Conservation (phyloP, 352 stramenopile species). For the Phytopythium helicoides region DNA sequence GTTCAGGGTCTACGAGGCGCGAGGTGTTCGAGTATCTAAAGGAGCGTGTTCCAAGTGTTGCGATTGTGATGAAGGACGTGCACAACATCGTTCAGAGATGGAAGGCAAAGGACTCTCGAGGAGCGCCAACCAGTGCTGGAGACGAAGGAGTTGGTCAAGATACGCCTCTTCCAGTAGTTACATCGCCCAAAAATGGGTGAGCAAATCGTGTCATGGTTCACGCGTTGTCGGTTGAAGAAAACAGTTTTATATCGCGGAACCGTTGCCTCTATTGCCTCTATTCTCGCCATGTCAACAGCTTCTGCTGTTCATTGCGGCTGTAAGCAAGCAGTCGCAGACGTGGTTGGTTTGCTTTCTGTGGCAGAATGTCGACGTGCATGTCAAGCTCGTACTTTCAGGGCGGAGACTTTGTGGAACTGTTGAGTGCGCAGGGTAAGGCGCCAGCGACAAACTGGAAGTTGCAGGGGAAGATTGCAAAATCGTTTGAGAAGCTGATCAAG, state of each 20-base stretch:
- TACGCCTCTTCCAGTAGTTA: too few species aligned
- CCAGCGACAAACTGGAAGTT: slow-evolving; percentile 68
- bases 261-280: too few species aligned
- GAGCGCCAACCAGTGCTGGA: background rate
- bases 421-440: slow-evolving; percentile 75
- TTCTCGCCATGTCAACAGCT: too few species aligned
- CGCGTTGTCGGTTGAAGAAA: too few species aligned
- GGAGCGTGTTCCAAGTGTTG: slow-evolving; percentile 41
- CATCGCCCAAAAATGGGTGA: too few species aligned
- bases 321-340: background rate
- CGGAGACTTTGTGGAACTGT: slow-evolving; percentile 76
- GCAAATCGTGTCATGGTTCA: too few species aligned
- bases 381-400: slow-evolving; percentile 66
- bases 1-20: slow-evolving; percentile 44
- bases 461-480: slow-evolving; percentile 73
- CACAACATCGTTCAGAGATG: slow-evolving; percentile 77
- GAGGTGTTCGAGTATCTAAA: slow-evolving; percentile 77
- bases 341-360: too few species aligned
- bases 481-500: slow-evolving; percentile 80
- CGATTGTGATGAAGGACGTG: slow-evolving; percentile 78
- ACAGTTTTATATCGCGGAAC: too few species aligned
- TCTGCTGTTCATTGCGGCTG: too few species aligned
- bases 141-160: background rate
- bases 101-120: slow-evolving; percentile 32
- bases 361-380: too few species aligned